Evolutionary conservation across 1,284 basidiomycete genomes (phyloP), one percentile per base, ranked within the genome.

Genomic region (Pterula multifida): DNA sequence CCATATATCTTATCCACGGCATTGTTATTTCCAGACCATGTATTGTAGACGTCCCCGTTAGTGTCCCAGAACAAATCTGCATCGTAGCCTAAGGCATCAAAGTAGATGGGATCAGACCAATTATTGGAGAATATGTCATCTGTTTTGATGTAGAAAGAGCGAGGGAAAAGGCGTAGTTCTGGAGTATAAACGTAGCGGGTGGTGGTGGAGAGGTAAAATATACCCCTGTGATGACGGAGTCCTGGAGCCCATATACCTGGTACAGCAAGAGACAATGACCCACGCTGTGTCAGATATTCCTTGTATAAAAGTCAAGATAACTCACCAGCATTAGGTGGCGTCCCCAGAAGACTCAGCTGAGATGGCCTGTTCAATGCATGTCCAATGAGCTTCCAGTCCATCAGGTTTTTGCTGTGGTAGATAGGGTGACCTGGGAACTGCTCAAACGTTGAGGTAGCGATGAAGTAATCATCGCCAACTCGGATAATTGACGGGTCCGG

Each of bases 61-160:
- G 55, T 57, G 48, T 68, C 67, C 66, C 68, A 70, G 56, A 70
- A 72, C 12, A 70, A 52, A 52, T 68, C 68, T 2, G 63, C 57
- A 49, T 72, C 69, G 51, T 71, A 72, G 3, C 69, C 70, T 32
- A 68, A 56, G 36, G 63, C 61, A 45, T 68, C 63, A 51, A 71
- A 69, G 52, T 70, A 70, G 4, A 69, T 53, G 2, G 69, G 70
- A 52, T 70, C 68, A 50, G 68, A 71, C 70, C 70, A 72, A n/a
- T 61, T 54, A 46, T 66, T 63, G 0, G 67, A 63, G 49, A 68
- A 69, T 6, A 70, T 68, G 52, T 71, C 61, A 12, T 59, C 60
- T 1, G 68, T 70, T 9, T 60, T 66, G n/a, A 71, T 65, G 49
- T 61, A 69, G 55, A 68, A 68, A 3, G 66, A 65, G 19, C 68